Evolutionary conservation across 108 stramenopile genomes (phyloP).

Genomic region (Mediolabrus comicus): DNA sequence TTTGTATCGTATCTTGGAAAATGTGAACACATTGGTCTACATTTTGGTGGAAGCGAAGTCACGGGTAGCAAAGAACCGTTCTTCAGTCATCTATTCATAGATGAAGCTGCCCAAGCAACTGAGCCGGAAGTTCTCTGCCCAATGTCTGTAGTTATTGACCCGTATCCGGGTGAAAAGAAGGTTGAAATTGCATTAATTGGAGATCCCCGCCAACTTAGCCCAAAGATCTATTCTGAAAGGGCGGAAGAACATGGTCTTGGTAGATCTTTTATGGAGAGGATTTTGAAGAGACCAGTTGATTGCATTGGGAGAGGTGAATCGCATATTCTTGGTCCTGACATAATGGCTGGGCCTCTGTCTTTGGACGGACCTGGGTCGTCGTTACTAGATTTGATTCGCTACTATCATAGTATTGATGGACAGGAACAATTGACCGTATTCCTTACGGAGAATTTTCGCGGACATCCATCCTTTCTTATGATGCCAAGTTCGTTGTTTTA

Average conservation of each 20-base stretch:
- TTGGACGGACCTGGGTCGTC: constrained; percentile 14
- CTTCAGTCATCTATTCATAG: constrained; percentile 76
- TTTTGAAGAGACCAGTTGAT: constrained; percentile 60
- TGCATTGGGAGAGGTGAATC: constrained; percentile 54
- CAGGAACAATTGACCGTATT: constrained; percentile 52
- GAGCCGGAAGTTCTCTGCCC: constrained; percentile 72
- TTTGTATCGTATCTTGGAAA: constrained; percentile 19
- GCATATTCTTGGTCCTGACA: constrained; percentile 54
- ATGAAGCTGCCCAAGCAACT: constrained; percentile 81
- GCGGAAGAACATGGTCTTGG: constrained; percentile 36
- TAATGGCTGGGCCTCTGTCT: not conserved
- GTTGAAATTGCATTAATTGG: constrained; percentile 69
- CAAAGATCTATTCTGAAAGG: constrained; percentile 43
- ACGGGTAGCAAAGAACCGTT: constrained; percentile 37
- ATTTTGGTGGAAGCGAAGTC: constrained; percentile 8
- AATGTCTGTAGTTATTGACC: constrained; percentile 68
- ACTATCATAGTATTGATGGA: constrained; percentile 43
- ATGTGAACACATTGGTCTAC: constrained; percentile 19
- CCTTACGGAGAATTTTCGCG: constrained; percentile 61
- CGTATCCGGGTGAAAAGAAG: constrained; percentile 44
- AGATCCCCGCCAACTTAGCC: constrained; percentile 50
- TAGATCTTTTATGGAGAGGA: constrained; percentile 62
- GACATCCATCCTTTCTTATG: constrained; percentile 63
- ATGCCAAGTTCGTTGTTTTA: constrained; percentile 71
- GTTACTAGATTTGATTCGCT: constrained; percentile 53